phyloP scores from a whole-genome alignment of 1,139 yeast genomes.

The Yamadazyma aaseri region DNA sequence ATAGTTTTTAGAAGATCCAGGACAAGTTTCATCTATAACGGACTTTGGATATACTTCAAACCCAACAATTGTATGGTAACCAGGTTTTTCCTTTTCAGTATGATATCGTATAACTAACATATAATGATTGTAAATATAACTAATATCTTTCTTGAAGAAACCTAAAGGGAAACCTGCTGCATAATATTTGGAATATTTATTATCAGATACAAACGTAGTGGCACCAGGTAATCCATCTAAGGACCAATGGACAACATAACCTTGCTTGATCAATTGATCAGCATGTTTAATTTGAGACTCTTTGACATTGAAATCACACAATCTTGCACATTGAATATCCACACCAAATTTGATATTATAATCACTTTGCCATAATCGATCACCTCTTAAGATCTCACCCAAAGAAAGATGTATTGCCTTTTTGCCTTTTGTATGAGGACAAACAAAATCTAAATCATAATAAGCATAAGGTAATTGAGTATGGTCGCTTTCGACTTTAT shows the following conservation, averaged over 20 bases:
- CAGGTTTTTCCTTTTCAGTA: slow-evolving; percentile 37
- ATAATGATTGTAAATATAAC: slow-evolving; percentile 74
- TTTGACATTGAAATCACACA: slow-evolving; percentile 63
- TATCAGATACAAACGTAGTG: slow-evolving; percentile 72
- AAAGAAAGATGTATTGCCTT: slow-evolving; percentile 66
- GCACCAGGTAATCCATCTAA: slow-evolving; percentile 88
- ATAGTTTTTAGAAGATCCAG: slow-evolving; percentile 63
- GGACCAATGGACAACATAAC: slow-evolving; percentile 81
- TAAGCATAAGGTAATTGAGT: slow-evolving; percentile 80
- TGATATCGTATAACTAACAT: slow-evolving; percentile 80
- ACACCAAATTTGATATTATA: slow-evolving; percentile 59
- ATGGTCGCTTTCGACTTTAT: slow-evolving; percentile 73
- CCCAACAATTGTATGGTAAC: slow-evolving; percentile 70
- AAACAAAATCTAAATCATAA: slow-evolving; percentile 75
- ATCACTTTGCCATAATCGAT: slow-evolving; percentile 73
- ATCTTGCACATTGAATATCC: slow-evolving; percentile 61
- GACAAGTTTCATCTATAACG: slow-evolving; percentile 64
- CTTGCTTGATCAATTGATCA: slow-evolving; percentile 58
- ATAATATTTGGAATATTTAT: slow-evolving; percentile 62
- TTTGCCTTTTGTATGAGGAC: slow-evolving; percentile 59
- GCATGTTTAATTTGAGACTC: slow-evolving; percentile 56
- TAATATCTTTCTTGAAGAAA: slow-evolving; percentile 52
- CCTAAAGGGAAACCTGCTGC: slow-evolving; percentile 90
- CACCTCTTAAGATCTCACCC: slow-evolving; percentile 80
- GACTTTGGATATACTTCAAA: slow-evolving; percentile 89